These are phyloP conservation scores for Starmera stellimalicola DNA, from an alignment of 1,139 yeast genomes.

Conservation along the genomic window DNA sequence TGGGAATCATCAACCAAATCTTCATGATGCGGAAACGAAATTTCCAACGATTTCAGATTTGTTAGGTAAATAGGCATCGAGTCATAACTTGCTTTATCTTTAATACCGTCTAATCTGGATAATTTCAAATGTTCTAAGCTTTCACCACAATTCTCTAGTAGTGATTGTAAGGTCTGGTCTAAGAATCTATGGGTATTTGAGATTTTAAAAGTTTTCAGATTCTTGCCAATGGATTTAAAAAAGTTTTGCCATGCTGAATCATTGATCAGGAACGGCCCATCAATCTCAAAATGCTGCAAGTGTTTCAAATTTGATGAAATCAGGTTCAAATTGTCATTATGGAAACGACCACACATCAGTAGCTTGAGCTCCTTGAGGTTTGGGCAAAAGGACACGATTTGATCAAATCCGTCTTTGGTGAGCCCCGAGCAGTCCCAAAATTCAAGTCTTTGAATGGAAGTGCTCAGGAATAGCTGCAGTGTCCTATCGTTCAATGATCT, in stretches of 20 bases:
- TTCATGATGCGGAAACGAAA: slow-evolving; percentile 59
- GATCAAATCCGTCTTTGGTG: slow-evolving; percentile 51
- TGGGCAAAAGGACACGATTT: slow-evolving; percentile 77
- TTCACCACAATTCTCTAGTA: slow-evolving; percentile 56
- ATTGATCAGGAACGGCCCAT: slow-evolving; percentile 84
- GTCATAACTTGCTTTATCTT: slow-evolving; percentile 47
- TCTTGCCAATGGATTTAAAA: slow-evolving; percentile 40
- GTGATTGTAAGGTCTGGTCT: slow-evolving; percentile 50
- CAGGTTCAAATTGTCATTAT: slow-evolving; percentile 63
- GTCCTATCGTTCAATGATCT: slow-evolving; percentile 69
- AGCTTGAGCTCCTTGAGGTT: slow-evolving; percentile 54
- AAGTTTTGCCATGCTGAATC: slow-evolving; percentile 68
- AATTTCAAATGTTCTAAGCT: slow-evolving; percentile 42
- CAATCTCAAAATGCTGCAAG: slow-evolving; percentile 47
- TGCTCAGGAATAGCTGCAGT: slow-evolving; percentile 59
- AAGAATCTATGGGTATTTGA: slow-evolving; percentile 79
- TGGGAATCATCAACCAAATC: slow-evolving; percentile 67
- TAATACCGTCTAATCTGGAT: slow-evolving; percentile 65
- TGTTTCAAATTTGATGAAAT: slow-evolving; percentile 47
- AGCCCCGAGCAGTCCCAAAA: slow-evolving; percentile 92
- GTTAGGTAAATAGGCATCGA: slow-evolving; percentile 55
- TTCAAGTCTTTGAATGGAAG: slow-evolving; percentile 46
- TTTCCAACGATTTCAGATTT: slow-evolving; percentile 46
- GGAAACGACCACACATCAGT: slow-evolving; percentile 89
- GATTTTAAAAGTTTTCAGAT: slow-evolving; percentile 48